Evolutionary conservation across 176 grass and related monocot genomes (phyloP).

Genomic region (Triticum timopheevii): DNA sequence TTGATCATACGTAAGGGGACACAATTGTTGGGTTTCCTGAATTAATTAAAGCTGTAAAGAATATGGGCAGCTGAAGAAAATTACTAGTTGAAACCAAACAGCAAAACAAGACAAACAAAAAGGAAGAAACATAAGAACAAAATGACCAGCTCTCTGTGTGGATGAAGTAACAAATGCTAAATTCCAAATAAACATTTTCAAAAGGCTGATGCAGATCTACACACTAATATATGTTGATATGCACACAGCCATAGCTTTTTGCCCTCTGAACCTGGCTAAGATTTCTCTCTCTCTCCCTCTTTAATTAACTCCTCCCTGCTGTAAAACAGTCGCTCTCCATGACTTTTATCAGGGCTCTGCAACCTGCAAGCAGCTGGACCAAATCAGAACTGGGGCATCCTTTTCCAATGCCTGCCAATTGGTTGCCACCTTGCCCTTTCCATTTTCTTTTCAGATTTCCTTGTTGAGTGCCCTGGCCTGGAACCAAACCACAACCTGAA

Average conservation of each 20-base stretch:
- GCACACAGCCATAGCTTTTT: not conserved
- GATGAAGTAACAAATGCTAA: not conserved
- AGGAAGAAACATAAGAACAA: not conserved
- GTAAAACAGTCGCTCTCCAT: constrained; percentile 34
- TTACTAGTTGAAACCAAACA: not conserved
- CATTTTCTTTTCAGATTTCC: constrained; percentile 27
- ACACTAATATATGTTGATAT: not conserved
- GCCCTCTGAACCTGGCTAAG: not conserved
- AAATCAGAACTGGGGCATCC: constrained; percentile 35
- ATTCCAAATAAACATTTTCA: not conserved
- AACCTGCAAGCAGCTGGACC: constrained; percentile 16
- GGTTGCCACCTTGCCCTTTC: constrained; percentile 33
- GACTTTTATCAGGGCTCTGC: constrained; percentile 59
- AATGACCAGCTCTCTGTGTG: not conserved
- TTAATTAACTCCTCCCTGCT: constrained; percentile 18
- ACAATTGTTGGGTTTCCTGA: not conserved
- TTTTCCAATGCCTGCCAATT: constrained; percentile 40
- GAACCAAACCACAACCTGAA: constrained; percentile 23
- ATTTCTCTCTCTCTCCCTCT: not conserved
- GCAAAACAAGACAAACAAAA: not conserved
- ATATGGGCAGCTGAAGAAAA: not conserved
- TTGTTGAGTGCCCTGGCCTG: constrained; percentile 10
- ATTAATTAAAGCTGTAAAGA: not conserved
- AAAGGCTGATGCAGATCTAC: constrained; percentile 21
- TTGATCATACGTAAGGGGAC: not conserved